Conservation (phyloP, 164 flowering plant species). For the Paratinospora sagittata region DNA sequence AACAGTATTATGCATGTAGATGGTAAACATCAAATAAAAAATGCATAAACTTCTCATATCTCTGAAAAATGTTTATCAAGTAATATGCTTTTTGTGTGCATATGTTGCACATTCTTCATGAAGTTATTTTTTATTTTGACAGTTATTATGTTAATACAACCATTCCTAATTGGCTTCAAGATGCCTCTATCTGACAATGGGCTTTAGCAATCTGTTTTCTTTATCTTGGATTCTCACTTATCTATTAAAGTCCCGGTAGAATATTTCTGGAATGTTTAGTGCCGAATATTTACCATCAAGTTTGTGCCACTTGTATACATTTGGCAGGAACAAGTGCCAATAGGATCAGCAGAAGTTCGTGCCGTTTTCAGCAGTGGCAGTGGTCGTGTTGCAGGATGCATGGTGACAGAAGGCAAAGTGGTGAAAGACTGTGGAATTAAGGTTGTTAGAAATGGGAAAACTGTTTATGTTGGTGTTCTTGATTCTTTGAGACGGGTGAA, state of each 20-base stretch:
- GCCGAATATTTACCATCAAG: not conserved
- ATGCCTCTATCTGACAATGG: not conserved
- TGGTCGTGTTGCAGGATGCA: conserved; percentile 94
- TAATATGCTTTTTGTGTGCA: too few relatives aligned
- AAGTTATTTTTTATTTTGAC: too few relatives aligned
- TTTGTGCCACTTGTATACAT: conserved; percentile 10
- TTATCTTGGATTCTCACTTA: not conserved
- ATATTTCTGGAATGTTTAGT: not conserved
- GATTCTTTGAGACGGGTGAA: conserved; percentile 78
- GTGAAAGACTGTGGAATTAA: conserved; percentile 70
- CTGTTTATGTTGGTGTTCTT: conserved; percentile 52
- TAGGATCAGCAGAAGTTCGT: conserved; percentile 78
- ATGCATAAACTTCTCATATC: too few relatives aligned
- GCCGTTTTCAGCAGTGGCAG: conserved; percentile 88
- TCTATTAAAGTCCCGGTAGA: not conserved
- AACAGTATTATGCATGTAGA: too few relatives aligned
- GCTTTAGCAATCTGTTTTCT: not conserved
- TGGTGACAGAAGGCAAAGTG: conserved; percentile 79
- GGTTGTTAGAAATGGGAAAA: conserved; percentile 52
- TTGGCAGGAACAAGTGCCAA: conserved; percentile 66
- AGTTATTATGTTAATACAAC: not conserved
- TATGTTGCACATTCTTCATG: not conserved
- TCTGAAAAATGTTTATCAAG: too few relatives aligned
- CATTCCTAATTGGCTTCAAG: not conserved
- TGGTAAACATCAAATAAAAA: too few relatives aligned